Evolutionary conservation across 2,329 filamentous ascomycete species (phyloP).

Genomic region (Hypoxylon sp.): DNA sequence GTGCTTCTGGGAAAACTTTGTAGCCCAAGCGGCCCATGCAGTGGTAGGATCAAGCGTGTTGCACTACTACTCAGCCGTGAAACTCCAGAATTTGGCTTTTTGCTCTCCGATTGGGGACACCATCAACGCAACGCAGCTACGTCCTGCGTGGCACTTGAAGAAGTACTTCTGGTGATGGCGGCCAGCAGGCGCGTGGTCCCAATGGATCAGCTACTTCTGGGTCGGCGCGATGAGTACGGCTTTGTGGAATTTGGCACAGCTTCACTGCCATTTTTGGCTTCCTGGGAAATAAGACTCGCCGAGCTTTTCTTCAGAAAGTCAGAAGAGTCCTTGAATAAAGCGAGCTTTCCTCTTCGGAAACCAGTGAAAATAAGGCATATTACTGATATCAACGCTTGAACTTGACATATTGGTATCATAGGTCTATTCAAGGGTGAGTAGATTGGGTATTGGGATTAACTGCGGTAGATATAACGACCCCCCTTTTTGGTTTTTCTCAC

Average conservation of each 20-base stretch:
- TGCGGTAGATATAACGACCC: too few relatives aligned
- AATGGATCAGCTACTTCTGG: not conserved
- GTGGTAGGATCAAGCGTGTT: not conserved
- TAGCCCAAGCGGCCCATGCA: not conserved
- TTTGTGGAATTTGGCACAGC: not conserved
- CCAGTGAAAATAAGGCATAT: not conserved
- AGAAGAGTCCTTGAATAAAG: not conserved
- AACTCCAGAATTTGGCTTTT: not conserved
- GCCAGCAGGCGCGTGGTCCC: not conserved
- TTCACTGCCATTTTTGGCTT: not conserved
- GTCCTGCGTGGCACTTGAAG: not conserved
- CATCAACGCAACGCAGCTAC: not conserved
- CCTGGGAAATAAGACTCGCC: not conserved
- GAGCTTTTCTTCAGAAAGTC: not conserved
- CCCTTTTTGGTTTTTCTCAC: too few relatives aligned
- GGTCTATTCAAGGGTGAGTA: not conserved
- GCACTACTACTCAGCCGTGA: not conserved
- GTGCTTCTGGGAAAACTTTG: not conserved
- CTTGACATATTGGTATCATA: not conserved
- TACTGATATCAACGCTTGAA: not conserved
- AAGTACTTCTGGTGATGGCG: not conserved
- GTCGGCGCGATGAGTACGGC: not conserved
- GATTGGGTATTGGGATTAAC: not conserved
- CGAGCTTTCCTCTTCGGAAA: not conserved
- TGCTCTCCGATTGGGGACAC: not conserved